These are phyloP conservation scores for Miscanthus lutarioriparius DNA, from an alignment of 176 grass and related monocot species.

Conservation along the genomic window DNA sequence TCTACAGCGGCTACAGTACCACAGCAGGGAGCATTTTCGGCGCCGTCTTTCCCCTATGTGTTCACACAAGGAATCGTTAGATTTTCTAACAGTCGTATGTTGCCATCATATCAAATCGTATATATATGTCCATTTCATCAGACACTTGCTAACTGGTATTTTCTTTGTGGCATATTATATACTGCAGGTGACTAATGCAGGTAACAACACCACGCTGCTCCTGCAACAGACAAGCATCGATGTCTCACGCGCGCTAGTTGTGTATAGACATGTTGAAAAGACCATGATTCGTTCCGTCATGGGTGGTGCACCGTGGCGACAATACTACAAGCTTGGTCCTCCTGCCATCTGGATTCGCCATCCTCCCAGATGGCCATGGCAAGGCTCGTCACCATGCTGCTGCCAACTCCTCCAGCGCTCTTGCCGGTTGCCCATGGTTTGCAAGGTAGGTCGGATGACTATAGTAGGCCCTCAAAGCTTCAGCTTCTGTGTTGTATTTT, in stretches of 20 bases:
- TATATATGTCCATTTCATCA: not conserved
- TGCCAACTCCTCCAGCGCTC: not conserved
- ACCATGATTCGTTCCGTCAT: not conserved
- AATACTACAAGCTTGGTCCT: not conserved
- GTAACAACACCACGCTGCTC: slow-evolving; percentile 27
- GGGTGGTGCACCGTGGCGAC: slow-evolving; percentile 14
- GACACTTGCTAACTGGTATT: not conserved
- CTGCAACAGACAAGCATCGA: slow-evolving; percentile 43
- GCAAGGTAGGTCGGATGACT: too few relatives aligned
- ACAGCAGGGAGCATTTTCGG: too few relatives aligned
- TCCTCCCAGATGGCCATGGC: slow-evolving; percentile 42
- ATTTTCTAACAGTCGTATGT: too few relatives aligned
- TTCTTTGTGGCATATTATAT: not conserved
- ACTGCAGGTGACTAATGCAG: not conserved
- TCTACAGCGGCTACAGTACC: too few relatives aligned
- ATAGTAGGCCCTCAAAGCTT: too few relatives aligned
- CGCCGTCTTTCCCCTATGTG: too few relatives aligned
- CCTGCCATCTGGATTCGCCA: slow-evolving; percentile 54
- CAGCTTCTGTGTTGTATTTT: too few relatives aligned
- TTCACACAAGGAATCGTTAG: too few relatives aligned
- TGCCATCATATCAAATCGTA: too few relatives aligned
- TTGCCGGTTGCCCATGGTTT: too few relatives aligned
- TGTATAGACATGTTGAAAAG: slow-evolving; percentile 28
- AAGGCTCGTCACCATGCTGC: not conserved
- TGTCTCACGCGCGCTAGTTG: slow-evolving; percentile 29